Base-by-base conservation (phyloP, 73 alveolate genomes). In the Paramecium sonneborni region DNA sequence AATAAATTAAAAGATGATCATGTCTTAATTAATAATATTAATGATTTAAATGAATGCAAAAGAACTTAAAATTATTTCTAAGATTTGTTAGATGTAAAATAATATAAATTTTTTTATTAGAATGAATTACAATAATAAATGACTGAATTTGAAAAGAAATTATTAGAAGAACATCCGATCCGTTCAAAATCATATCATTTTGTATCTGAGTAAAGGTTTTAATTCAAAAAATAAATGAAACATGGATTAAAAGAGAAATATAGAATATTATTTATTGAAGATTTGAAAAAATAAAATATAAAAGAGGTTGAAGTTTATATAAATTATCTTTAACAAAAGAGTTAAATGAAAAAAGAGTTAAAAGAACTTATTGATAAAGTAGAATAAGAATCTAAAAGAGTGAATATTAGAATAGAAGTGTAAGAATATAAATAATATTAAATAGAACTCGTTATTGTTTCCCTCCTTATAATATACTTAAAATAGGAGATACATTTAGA, bases 391-490 rank as follows among this genome's bases (percentile, higher is more conserved):
- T n/a, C 48, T 30, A 26, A 32, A 62, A 32, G 84, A 62, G 4
- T 32, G 6, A 62, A 26, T 14, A 62, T 62, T 26, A 62, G 26
- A 11, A 62, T 30, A 14, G 11, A 26, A 1, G 84, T 62, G 84
- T 62, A 62, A 62, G 20, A 11, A 30, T 26, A 11, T 30, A 62
- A 7, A 30, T 26, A 0, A 62, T 37, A 1, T n/a, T 39, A 11
- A n/a, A 21, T 74, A 74, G 87, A 23, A 37, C 57, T 37, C 55
- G 87, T 15, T n/a, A 12, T n/a, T 37, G 67, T 34, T 74, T 74
- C 12, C 87, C 87, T 74, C 87, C 87, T 28, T 74, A 74, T 35
- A 39, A 74, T 34, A 39, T 74, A 15, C 3, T 74, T 2, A 34
- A 12, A 10, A 74, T 10, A 15, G 58, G 58, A 28, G 84, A 67